phyloP scores from a whole-genome alignment of 495 filamentous ascomycete species.

The Cenococcum geophilum region DNA sequence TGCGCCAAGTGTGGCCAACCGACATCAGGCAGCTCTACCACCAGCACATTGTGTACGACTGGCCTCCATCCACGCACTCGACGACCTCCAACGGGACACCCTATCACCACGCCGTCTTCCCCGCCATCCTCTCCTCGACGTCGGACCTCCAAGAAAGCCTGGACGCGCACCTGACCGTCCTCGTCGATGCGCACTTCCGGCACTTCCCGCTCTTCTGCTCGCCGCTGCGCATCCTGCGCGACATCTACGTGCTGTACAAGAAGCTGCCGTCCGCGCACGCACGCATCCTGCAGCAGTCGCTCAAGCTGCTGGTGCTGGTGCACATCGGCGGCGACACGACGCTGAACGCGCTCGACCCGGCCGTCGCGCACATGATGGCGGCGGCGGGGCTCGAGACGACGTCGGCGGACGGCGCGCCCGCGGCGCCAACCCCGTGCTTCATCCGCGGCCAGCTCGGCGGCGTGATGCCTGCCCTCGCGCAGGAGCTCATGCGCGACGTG shows the following conservation, averaged over 20 bases:
- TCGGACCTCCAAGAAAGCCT: slow-evolving; percentile 12
- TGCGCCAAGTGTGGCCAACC: slow-evolving; percentile 12
- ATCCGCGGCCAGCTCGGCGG: slow-evolving; percentile 32
- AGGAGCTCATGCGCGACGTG: slow-evolving; percentile 21
- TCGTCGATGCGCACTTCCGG: slow-evolving; percentile 27
- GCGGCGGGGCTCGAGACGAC: not conserved
- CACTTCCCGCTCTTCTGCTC: slow-evolving; percentile 28
- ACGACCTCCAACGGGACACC: not conserved
- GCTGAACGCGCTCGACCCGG: slow-evolving; percentile 6
- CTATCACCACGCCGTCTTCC: slow-evolving; percentile 24
- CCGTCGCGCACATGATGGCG: slow-evolving; percentile 16
- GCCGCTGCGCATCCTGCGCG: slow-evolving; percentile 21
- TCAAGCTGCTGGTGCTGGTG: slow-evolving; percentile 32
- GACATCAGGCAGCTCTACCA: slow-evolving; percentile 15
- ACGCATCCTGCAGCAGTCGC: slow-evolving; percentile 25
- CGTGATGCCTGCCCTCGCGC: slow-evolving; percentile 27
- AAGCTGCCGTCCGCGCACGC: slow-evolving; percentile 10
- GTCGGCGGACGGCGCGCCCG: not conserved
- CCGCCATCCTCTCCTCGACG: slow-evolving; percentile 20
- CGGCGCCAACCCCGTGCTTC: slow-evolving; percentile 30
- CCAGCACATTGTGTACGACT: slow-evolving; percentile 29
- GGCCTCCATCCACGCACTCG: slow-evolving; percentile 17
- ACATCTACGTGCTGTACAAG: slow-evolving; percentile 28
- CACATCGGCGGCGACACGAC: slow-evolving; percentile 30
- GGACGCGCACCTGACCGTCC: slow-evolving; percentile 24